phyloP scores from a whole-genome alignment of 768 basidiomycete species.

The Krasilnikovozyma curviuscula region DNA sequence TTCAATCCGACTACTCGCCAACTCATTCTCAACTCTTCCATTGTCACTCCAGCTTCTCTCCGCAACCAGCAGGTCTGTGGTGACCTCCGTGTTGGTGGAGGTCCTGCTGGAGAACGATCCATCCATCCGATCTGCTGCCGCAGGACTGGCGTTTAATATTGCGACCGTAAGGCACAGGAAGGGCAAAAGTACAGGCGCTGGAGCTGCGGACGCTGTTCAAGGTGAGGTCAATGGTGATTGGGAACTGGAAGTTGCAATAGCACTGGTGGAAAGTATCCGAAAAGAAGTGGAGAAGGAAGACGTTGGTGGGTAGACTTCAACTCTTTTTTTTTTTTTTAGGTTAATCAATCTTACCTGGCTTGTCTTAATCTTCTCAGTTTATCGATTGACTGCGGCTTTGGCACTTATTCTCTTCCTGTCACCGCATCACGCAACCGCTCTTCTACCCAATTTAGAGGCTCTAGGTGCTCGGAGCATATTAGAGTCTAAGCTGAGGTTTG shows the following conservation, averaged over 20 bases:
- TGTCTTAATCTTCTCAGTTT: slow-evolving; percentile 33
- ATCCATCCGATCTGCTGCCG: slow-evolving; percentile 53
- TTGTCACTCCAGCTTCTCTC: slow-evolving; percentile 31
- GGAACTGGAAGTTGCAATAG: slow-evolving; percentile 67
- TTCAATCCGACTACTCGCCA: slow-evolving; percentile 46
- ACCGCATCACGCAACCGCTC: slow-evolving; percentile 41
- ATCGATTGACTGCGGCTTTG: slow-evolving; percentile 60
- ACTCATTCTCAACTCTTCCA: slow-evolving; percentile 37
- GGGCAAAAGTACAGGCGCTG: slow-evolving; percentile 1
- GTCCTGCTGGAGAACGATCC: slow-evolving; percentile 50
- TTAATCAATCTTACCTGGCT: not conserved
- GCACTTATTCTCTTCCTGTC: slow-evolving; percentile 58
- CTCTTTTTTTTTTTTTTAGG: not conserved
- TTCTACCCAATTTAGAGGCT: slow-evolving; percentile 46
- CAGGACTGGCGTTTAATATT: slow-evolving; percentile 61
- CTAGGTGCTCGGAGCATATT: slow-evolving; percentile 43
- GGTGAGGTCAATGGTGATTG: slow-evolving; percentile 50
- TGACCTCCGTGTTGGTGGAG: slow-evolving; percentile 37
- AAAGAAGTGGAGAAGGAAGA: slow-evolving; percentile 58
- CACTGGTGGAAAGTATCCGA: slow-evolving; percentile 56
- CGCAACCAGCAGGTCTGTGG: not conserved
- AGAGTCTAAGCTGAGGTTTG: slow-evolving; percentile 34
- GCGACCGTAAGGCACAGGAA: slow-evolving; percentile 44
- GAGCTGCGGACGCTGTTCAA: slow-evolving; percentile 26
- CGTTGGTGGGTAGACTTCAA: slow-evolving; percentile 39